Evolutionary conservation across 1,139 yeast genomes (phyloP), one percentile per base, ranked within the genome.

Genomic region (Debaryomyces psychrophilus): DNA sequence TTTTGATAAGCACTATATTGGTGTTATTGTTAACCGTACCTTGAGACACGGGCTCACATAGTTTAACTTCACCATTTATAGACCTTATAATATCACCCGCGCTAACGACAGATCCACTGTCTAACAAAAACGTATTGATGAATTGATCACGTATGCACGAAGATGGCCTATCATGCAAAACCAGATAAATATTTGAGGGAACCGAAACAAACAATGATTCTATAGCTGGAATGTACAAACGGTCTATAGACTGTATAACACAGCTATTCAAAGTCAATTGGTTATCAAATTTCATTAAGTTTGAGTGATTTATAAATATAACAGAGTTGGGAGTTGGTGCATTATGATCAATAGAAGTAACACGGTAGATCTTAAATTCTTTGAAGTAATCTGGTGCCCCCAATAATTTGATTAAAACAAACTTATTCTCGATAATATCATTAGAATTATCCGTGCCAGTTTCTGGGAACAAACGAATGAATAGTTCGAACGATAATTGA

Each of bases 11-110:
- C 1, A 83, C 76, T n/a, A 86, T 67, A 23, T 69, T 69, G 0
- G 90, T 82, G 7, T 58, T 57, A 1, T 51, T 52, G 33, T 63
- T 62, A 2, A 77, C 62, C n/a, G 62, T 55, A 1, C 96, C 96
- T 59, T 87, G 95, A 37, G 79, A 80, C 1, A 82, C 74, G 0
- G 96, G 95, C 53, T 87, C 95, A 59, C 90, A 81, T 28, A 84
- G 74, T 6, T 79, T 61, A 4, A 87, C 76, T 7, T 57, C 58
- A 2, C 85, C 87, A 54, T 78, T 74, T 25, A 80, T 60, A n/a
- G 61, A 59, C 50, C 76, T 59, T 2, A 80, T 60, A 3, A 57
- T 44, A 46, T 71, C 76, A 28, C 67, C 68, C 25, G 64, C 62
- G 35, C 65, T 57, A 2, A 74, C 67, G 12, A 75, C 67, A 7